Base-by-base conservation (phyloP, 371 early-diverging fungal species). In the Chytridium lagenaria region DNA sequence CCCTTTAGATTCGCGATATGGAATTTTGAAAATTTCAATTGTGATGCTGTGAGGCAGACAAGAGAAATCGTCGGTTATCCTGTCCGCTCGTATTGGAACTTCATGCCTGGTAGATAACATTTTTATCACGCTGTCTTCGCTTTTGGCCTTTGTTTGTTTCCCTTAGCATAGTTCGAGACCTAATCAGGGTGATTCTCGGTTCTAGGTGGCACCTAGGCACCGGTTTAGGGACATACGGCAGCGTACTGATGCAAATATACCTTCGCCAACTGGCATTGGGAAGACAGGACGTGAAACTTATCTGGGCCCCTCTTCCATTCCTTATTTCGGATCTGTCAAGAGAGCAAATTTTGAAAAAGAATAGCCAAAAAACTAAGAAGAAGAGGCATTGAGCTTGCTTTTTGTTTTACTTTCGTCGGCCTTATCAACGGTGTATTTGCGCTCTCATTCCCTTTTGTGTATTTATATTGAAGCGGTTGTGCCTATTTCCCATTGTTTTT, bases 1-100 rank as follows among this genome's bases (percentile, higher is more conserved):
- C 64, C 26, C 10, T 39, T 34, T 52, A 89, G 90, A 0, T 93
- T 93, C 74, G 69, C 80, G 2, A 78, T 92, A 39, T 94, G 94
- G 94, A 92, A 92, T 68, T 76, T 92, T 22, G 94, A 94, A 79
- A 94, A 93, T 74, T 78, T 84, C 30, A 87, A 84, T 66, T 94
- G 94, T 71, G 57, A 70, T 34, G 44, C 77, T 15, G 73, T 94
- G 36, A 84, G 90, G 23, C 75, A 68, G 3, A 73, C 84, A 67
- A 76, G 93, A 50, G 59, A 65, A 12, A 73, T 72, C 49, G 75
- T 92, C 34, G 86, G 88, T 1, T 80, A 84, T 33, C 81, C 85
- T 22, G 39, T 88, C 22, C 86, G 86, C 2, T 89, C 69, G 50
- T 91, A 49, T 81, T 86, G 51, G 89, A 94, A 86, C 84, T 92